A percentile compares a stretch with the other conserved stretches of the same genome.
Evolutionary conservation across 495 filamentous ascomycete genomes (phyloP).

Genomic region (Daldinia loculata): DNA sequence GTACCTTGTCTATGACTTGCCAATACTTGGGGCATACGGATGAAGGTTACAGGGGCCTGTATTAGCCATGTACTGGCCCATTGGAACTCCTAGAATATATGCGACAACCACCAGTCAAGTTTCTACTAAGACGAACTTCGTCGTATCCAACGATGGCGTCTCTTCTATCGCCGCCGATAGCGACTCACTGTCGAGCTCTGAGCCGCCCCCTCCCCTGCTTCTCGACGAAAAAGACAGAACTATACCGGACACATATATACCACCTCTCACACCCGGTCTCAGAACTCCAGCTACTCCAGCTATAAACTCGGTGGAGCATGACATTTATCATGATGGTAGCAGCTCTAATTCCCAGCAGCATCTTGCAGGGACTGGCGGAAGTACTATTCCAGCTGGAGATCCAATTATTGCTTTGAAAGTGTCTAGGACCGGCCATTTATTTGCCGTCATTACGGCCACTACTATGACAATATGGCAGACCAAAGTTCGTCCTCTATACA

Average conservation of each 20-base stretch:
- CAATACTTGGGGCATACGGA: conserved; percentile 28
- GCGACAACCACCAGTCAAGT: conserved; percentile 70
- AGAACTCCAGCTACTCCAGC: conserved; percentile 60
- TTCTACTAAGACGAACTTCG: conserved; percentile 49
- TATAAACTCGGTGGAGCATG: conserved; percentile 62
- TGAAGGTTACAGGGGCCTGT: conserved; percentile 42
- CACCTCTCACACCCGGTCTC: conserved; percentile 54
- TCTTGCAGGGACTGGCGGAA: conserved; percentile 27
- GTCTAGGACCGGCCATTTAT: conserved; percentile 83
- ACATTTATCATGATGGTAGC: conserved; percentile 48
- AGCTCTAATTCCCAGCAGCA: conserved; percentile 34
- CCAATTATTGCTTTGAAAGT: conserved; percentile 78
- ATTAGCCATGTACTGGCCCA: conserved; percentile 94
- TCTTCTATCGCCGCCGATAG: conserved; percentile 39
- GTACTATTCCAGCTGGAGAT: conserved; percentile 55
- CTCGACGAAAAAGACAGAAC: conserved; percentile 42
- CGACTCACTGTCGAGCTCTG: conserved; percentile 48
- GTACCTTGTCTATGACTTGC: conserved; percentile 19
- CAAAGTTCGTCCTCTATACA: conserved; percentile 67
- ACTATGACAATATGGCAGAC: conserved; percentile 94
- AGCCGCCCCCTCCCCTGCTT: conserved; percentile 42
- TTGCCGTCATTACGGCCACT: conserved; percentile 85
- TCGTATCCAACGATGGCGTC: conserved; percentile 57
- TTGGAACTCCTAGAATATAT: conserved; percentile 89
- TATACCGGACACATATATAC: conserved; percentile 30